A percentile compares a stretch with the other conserved stretches of the same genome.
Evolutionary conservation across 768 basidiomycete genomes (phyloP).

Genomic region (Rhodotorula sphaerocarpa): DNA sequence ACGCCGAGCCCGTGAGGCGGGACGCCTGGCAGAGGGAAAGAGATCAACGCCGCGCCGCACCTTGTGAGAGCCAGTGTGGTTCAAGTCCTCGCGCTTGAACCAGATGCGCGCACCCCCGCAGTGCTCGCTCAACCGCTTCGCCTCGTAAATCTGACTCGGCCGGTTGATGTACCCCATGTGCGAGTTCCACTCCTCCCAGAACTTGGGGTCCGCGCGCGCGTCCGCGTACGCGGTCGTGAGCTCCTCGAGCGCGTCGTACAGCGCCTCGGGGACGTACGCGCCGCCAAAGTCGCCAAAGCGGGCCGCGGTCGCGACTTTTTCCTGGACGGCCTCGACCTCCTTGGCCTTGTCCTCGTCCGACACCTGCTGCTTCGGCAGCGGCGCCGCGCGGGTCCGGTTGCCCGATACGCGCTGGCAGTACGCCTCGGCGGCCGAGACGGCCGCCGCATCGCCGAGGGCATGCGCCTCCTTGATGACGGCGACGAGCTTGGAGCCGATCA

Average conservation of each 20-base stretch:
- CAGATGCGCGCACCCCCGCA: conserved; percentile 92
- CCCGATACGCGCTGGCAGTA: conserved; percentile 31
- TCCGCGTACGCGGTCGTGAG: conserved; percentile 78
- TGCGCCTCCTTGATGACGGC: conserved; percentile 61
- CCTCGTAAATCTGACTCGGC: conserved; percentile 82
- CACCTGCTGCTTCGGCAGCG: conserved; percentile 11
- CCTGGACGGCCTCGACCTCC: conserved; percentile 6
- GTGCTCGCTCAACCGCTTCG: conserved; percentile 78
- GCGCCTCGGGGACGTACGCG: conserved; percentile 90
- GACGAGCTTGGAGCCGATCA: conserved; percentile 82
- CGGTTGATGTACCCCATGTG: conserved; percentile 91
- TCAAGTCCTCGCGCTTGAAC: conserved; percentile 93
- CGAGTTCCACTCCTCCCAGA: conserved; percentile 82
- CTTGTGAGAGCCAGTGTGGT: conserved; percentile 98
- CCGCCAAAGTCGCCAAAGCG: conserved; percentile 94
- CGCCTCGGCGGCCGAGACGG: conserved; percentile 41
- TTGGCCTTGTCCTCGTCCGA: conserved; percentile 14
- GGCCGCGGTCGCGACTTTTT: conserved; percentile 44
- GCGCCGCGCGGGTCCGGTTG: conserved; percentile 20
- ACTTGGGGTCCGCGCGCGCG: conserved; percentile 77
- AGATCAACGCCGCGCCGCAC: no score
- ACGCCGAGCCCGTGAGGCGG: no score
- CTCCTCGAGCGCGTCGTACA: conserved; percentile 86
- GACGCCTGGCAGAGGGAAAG: no score
- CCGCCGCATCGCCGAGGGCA: conserved; percentile 41